These are phyloP conservation scores for Streptanthus diversifolius DNA, from an alignment of 345 rosid genomes.

Conservation along the genomic window DNA sequence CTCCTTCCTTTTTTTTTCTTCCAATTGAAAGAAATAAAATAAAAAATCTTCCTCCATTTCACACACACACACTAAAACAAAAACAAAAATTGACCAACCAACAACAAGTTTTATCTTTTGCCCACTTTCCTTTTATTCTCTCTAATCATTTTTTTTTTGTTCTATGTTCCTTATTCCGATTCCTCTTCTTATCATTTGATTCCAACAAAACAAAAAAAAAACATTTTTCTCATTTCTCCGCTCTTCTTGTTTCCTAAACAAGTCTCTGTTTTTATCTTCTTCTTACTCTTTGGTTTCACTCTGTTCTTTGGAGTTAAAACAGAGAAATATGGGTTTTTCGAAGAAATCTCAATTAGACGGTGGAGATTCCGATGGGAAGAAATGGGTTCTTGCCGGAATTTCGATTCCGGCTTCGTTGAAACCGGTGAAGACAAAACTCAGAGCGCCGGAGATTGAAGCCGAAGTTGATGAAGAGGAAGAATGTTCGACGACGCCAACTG, in stretches of 20 bases:
- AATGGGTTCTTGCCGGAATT: conserved; percentile 81
- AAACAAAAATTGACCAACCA: conserved; percentile 15
- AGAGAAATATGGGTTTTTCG: conserved; percentile 58
- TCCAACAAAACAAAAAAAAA: not conserved
- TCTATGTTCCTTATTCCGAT: conserved; percentile 9
- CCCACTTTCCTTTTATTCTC: conserved; percentile 15
- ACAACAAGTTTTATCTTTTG: not conserved
- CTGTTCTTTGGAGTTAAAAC: not conserved
- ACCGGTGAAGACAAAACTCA: conserved; percentile 60
- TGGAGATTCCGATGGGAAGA: conserved; percentile 56
- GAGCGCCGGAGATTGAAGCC: conserved; percentile 33
- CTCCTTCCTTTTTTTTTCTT: not conserved
- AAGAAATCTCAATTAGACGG: conserved; percentile 58
- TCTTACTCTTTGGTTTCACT: not conserved
- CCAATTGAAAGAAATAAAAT: not conserved
- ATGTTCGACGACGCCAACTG: conserved; percentile 70
- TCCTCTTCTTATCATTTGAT: conserved; percentile 21
- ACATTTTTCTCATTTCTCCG: not conserved
- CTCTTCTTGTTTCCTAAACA: not conserved
- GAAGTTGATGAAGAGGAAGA: conserved; percentile 49
- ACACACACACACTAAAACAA: not conserved
- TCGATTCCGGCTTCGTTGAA: conserved; percentile 55
- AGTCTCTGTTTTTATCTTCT: not conserved
- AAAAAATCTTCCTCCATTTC: not conserved
- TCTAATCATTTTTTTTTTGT: conserved; percentile 10